These are phyloP conservation scores for Tetrahymena elliotti DNA, from an alignment of 73 alveolate species.

Conservation along the genomic window DNA sequence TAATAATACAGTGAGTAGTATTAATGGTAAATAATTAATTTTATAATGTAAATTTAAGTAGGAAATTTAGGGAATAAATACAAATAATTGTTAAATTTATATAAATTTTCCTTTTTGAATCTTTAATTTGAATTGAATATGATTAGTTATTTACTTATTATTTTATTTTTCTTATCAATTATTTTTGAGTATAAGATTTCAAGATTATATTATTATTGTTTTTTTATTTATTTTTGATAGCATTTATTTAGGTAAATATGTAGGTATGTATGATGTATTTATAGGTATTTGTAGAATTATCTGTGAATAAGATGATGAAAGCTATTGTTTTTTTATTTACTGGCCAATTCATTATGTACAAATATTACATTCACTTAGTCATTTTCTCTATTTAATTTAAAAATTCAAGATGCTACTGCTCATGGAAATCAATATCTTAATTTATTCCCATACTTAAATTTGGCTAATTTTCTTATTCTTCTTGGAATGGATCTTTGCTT, in stretches of 20 bases:
- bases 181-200: not conserved
- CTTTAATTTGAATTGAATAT: not conserved
- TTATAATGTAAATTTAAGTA: too few relatives aligned
- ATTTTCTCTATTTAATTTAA: not conserved
- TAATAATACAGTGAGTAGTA: too few relatives aligned
- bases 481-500: not conserved
- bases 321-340: too few relatives aligned
- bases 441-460: not conserved
- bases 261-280: too few relatives aligned
- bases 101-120: not conserved
- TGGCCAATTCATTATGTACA: not conserved
- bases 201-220: too few relatives aligned
- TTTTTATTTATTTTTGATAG: too few relatives aligned
- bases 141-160: not conserved
- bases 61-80: too few relatives aligned
- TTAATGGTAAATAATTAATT: too few relatives aligned
- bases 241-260: too few relatives aligned
- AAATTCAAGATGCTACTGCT: not conserved
- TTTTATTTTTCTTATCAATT: not conserved
- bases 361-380: not conserved
- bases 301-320: not conserved
- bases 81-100: too few relatives aligned
- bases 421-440: not conserved
- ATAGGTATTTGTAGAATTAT: too few relatives aligned
- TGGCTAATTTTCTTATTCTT: not conserved